These are phyloP conservation scores for Aciculoconidium aculeatum DNA, from an alignment of 805 yeast species.

Conservation along the genomic window DNA sequence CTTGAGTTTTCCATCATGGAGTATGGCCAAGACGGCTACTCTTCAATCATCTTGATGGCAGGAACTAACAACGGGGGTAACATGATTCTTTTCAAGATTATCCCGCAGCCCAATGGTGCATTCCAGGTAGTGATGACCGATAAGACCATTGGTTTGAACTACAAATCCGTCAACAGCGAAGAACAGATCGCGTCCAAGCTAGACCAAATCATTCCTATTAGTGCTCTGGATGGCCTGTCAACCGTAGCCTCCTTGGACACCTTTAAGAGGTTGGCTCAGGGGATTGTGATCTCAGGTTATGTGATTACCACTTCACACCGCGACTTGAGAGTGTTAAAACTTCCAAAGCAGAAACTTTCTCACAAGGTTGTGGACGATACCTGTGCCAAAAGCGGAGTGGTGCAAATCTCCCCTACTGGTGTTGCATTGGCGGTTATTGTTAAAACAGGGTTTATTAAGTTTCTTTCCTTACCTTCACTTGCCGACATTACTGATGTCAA, in stretches of 20 bases:
- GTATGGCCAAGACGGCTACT: conserved; percentile 58
- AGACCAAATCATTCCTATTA: conserved; percentile 51
- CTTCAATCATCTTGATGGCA: conserved; percentile 65
- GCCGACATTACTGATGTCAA: conserved; percentile 48
- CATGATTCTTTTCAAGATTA: conserved; percentile 53
- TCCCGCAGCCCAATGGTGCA: conserved; percentile 57
- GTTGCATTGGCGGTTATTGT: conserved; percentile 43
- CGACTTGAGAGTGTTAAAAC: conserved; percentile 58
- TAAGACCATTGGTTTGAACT: conserved; percentile 31
- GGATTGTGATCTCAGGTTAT: conserved; percentile 56
- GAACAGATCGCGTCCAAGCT: conserved; percentile 50
- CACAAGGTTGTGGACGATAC: conserved; percentile 54
- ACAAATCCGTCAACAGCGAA: conserved; percentile 21
- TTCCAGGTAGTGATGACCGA: conserved; percentile 52
- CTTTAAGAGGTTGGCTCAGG: conserved; percentile 56
- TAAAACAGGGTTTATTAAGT: conserved; percentile 42
- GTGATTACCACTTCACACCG: conserved; percentile 48
- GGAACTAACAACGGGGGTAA: conserved; percentile 77
- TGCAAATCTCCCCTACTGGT: conserved; percentile 38
- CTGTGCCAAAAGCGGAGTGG: conserved; percentile 45
- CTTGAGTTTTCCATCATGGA: conserved; percentile 72
- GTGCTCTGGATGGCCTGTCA: conserved; percentile 54
- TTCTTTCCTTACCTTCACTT: conserved; percentile 55
- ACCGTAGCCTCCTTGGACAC: conserved; percentile 56
- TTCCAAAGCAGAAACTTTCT: conserved; percentile 56